Base-by-base conservation (phyloP, 2,329 filamentous ascomycete species). In the Aspergillus persii region DNA sequence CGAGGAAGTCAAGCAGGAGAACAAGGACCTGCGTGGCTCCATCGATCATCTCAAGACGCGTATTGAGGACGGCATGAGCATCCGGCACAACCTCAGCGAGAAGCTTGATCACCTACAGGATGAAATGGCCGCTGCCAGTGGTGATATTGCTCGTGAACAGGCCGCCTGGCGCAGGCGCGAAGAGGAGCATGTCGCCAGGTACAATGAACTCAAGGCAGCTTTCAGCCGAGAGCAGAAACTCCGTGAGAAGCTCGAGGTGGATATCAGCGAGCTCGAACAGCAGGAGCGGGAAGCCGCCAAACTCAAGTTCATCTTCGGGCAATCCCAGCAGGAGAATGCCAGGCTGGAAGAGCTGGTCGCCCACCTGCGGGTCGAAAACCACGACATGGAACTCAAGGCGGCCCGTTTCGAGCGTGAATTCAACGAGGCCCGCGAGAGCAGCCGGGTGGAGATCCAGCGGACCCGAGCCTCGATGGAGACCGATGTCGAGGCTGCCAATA, bases 21-120 rank as follows among this genome's bases (percentile, higher is more conserved):
- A 91, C 66, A 91, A 89, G 73, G 88, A 89, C 64, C 80, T 97
- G 58, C 87, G 88, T 66, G 87, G 85, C 71, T 87, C 88, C 31
- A 86, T 96, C 59, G 86, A 88, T 61, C 88, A 87, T 26, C 82
- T 96, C 57, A 86, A 88, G 62, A 84, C 84, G 50, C 92, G 96
- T 71, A 85, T 95, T 47, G 88, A 95, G 69, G 93, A 96, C 77
- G 94, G 92, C 69, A 87, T 93, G 70, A 87, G 89, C 63, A 85
- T 96, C 60, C 89, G 92, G 59, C 91, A 96, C 72, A 87, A 84
- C 61, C 93, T 96, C 85, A 89, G 92, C 65, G 81, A 82, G 72
- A 96, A 95, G 76, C 90, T 97, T 69, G 86, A 94, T 67, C 87
- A 87, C 60, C 81, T 99, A 44, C 93, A 98, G 75, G 86, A 92